Conservation (phyloP, 139 green algal genomes). For the Klebsormidium nitens region DNA sequence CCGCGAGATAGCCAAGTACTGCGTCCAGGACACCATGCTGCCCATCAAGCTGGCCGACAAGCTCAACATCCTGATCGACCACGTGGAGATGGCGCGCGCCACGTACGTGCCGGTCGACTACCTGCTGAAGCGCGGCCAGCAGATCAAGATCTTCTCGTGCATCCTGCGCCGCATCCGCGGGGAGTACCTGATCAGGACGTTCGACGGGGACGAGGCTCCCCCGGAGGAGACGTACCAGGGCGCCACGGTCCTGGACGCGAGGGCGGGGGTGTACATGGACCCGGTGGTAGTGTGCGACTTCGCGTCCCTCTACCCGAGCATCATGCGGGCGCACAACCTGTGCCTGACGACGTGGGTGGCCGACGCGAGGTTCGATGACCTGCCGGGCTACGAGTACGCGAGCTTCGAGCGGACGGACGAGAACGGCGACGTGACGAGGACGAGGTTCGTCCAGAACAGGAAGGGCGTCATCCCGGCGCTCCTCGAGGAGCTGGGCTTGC, state of each 20-base stretch:
- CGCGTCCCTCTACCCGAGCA: conserved; percentile 5
- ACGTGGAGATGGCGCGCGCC: background rate
- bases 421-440: too few species aligned
- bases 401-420: too few species aligned
- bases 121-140: background rate
- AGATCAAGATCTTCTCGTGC: background rate
- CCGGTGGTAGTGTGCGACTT: conserved; percentile 1
- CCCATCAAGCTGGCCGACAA: background rate
- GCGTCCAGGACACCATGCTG: background rate
- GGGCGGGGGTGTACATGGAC: conserved; percentile 1
- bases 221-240: background rate
- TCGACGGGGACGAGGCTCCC: background rate
- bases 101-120: background rate
- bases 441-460: too few species aligned
- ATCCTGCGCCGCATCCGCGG: background rate
- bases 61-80: background rate
- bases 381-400: too few species aligned
- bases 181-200: background rate
- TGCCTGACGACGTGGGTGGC: background rate
- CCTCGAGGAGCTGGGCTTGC: too few species aligned
- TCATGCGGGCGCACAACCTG: conserved; percentile 11
- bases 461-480: too few species aligned
- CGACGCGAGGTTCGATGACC: too few species aligned
- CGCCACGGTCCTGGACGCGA: background rate
- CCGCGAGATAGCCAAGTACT: background rate